Base-by-base conservation (phyloP, 768 basidiomycete species). In the Galerina sulciceps region DNA sequence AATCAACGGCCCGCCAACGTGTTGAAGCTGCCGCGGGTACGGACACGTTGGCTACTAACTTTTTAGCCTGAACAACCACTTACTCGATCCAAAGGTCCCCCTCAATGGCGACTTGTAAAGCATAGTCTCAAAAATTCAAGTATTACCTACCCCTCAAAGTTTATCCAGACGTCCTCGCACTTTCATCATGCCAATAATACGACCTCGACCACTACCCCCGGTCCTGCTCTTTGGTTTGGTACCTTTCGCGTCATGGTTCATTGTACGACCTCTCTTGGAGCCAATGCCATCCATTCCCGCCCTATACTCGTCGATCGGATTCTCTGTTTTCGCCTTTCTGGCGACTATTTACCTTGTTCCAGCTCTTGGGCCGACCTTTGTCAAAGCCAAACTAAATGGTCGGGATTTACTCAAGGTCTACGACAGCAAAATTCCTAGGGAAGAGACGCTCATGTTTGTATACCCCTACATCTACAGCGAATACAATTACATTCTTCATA, bases 341-440 rank as follows among this genome's bases (percentile, higher is more conserved):
- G 84, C 86, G 2, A 87, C 91, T 1, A 68, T 93, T 11, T 86
- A 87, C 66, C 81, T 94, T 42, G 82, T 99, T 31, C 96, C 96
- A n/a, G 82, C 85, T 0, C 81, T 99, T 13, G 91, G 90, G 0
- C 85, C 87, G 0, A 82, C 85, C 0, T 96, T 99, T 69, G 77
- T 94, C 22, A 84, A 81, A 42, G 94, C 93, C 1, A 87, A 91
- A 46, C 76, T 99, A 53, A 89, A 87, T 66, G 97, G 97, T 18
- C 82, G 81, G 60, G 97, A 99, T 73, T 75, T 97, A 59, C 80
- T 97, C 48, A 99, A 99, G 73, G 84, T 81, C 10, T 90, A 92
- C 66, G 76, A 79, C 22, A 85, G 90, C 67, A 76, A 79, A 37
- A 85, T 84, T 47, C 85, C 87, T 1, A 88, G 92, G 89, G 91